Percentiles rank a stretch among this genome's conserved stretches.
phyloP scores from a whole-genome alignment of 805 yeast genomes.

The Sugiyamaella floridensis region DNA sequence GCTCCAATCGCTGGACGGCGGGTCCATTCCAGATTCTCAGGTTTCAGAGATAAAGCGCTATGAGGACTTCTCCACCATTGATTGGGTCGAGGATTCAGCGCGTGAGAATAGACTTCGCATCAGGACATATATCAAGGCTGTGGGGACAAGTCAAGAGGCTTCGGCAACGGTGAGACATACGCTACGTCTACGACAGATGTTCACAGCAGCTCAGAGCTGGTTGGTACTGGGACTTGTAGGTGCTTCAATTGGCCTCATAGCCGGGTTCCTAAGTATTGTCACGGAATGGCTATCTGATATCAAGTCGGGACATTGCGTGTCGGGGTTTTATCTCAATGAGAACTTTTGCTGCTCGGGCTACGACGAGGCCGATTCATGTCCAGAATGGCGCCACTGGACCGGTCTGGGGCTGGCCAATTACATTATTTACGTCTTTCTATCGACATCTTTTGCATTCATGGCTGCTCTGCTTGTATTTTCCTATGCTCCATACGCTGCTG shows the following conservation, averaged over 20 bases:
- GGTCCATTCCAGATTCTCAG: constrained; percentile 9
- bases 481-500: constrained; percentile 88
- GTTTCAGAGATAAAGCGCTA: constrained; percentile 28
- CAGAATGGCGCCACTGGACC: constrained; percentile 68
- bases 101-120: constrained; percentile 27
- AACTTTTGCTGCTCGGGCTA: constrained; percentile 79
- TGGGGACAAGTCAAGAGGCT: not conserved
- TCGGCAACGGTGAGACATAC: constrained; percentile 4
- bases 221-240: constrained; percentile 72
- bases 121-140: constrained; percentile 11
- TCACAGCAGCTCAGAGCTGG: constrained; percentile 50
- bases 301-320: constrained; percentile 69
- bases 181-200: constrained; percentile 13
- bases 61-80: constrained; percentile 42
- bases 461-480: constrained; percentile 64
- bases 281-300: constrained; percentile 83
- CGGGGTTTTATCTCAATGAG: constrained; percentile 61
- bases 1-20: constrained; percentile 1
- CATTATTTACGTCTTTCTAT: constrained; percentile 48
- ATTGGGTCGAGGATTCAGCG: constrained; percentile 54
- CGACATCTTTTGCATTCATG: constrained; percentile 52
- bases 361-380: constrained; percentile 39
- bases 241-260: constrained; percentile 67
- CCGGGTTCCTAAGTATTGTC: constrained; percentile 71
- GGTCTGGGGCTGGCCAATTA: constrained; percentile 40